phyloP scores from a whole-genome alignment of 2,329 filamentous ascomycete species.

The Alternaria alternata region DNA sequence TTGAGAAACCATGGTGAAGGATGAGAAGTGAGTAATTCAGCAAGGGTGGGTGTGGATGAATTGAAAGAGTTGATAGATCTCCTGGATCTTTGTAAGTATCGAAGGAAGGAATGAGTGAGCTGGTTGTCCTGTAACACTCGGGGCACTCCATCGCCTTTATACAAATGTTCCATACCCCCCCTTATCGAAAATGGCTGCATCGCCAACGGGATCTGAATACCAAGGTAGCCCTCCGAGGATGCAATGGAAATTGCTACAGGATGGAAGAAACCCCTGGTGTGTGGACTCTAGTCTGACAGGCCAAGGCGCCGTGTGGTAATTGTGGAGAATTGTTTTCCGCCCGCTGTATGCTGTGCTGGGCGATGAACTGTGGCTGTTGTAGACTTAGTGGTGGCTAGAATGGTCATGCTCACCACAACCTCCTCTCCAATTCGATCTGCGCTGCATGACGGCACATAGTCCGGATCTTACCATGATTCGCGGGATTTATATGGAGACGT shows the following conservation, averaged over 20 bases:
- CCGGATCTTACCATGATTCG: conserved; percentile 1
- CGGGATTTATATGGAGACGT: not conserved
- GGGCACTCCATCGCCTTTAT: conserved; percentile 6
- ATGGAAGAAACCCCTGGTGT: conserved; percentile 2
- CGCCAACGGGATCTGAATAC: not conserved
- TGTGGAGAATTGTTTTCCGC: conserved; percentile 18
- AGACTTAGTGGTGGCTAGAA: conserved; percentile 13
- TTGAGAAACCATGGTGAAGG: conserved; percentile 29
- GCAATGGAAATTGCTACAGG: conserved; percentile 13
- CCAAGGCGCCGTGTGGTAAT: conserved; percentile 13
- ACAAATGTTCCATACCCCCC: not conserved
- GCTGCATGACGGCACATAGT: not conserved
- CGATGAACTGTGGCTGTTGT: conserved; percentile 6
- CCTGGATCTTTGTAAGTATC: conserved; percentile 1
- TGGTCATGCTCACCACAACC: conserved; percentile 4
- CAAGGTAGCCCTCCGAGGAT: not conserved
- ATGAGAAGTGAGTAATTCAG: not conserved
- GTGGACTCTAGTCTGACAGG: not conserved
- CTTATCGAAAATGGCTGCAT: conserved; percentile 2
- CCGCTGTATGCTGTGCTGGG: conserved; percentile 1
- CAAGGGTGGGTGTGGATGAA: not conserved
- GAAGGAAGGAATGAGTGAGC: conserved; percentile 1
- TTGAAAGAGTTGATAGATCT: not conserved
- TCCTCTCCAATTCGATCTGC: not conserved
- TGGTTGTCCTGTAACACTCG: not conserved